These are phyloP conservation scores for Tetrahymena thermophila DNA, from an alignment of 73 alveolate species.

Conservation along the genomic window DNA sequence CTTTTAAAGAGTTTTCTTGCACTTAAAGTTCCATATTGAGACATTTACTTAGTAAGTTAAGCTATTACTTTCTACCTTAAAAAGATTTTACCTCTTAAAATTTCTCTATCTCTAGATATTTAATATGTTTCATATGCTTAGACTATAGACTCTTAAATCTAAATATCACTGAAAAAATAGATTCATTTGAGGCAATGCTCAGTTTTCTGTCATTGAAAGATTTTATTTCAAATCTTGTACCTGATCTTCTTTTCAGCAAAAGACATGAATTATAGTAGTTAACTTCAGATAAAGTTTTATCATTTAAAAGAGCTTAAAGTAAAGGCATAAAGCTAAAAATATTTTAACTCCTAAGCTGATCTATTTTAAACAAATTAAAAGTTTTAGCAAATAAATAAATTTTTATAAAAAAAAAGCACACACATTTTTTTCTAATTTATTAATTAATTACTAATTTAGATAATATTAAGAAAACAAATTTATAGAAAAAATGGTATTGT, in stretches of 20 bases:
- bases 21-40: neutral
- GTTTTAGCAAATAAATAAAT: no score
- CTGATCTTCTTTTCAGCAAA: neutral
- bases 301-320: neutral
- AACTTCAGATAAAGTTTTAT: neutral
- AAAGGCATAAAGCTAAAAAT: neutral
- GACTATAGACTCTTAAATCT: neutral
- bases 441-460: no score
- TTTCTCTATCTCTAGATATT: neutral
- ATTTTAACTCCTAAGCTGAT: neutral
- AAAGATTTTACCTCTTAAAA: neutral
- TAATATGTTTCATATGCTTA: neutral
- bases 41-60: neutral
- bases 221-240: neutral
- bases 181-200: neutral
- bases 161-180: no score
- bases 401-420: no score
- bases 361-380: no score
- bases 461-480: no score
- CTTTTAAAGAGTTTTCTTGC: neutral
- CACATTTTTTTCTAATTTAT: no score
- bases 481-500: no score
- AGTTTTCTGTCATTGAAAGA: neutral
- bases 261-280: neutral
- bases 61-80: neutral